Percentiles rank a stretch among this genome's conserved stretches.
phyloP scores from a whole-genome alignment of 2,329 filamentous ascomycete genomes.

The Aspergillus amoenus region DNA sequence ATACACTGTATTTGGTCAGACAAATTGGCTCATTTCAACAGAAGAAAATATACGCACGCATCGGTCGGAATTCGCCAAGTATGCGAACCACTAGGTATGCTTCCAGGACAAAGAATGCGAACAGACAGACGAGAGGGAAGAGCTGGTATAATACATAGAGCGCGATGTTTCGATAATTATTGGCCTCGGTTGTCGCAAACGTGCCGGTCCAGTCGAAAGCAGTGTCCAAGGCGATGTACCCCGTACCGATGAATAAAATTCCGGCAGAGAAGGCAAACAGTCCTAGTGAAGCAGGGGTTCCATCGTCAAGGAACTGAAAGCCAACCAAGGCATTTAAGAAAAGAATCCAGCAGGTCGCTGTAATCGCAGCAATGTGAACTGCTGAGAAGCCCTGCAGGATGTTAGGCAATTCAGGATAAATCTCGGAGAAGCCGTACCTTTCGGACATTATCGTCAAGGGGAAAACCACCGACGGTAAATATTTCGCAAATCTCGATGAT shows the following conservation, averaged over 20 bases:
- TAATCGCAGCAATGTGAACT: constrained; percentile 85
- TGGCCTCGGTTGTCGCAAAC: constrained; percentile 63
- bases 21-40: background rate
- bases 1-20: constrained; percentile 59
- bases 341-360: constrained; percentile 84
- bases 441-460: constrained; percentile 67
- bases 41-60: constrained; percentile 57
- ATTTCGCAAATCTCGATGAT: constrained; percentile 93
- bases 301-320: constrained; percentile 91
- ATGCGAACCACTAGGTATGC: constrained; percentile 78
- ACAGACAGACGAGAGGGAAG: constrained; percentile 82
- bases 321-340: constrained; percentile 90
- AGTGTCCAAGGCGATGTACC: constrained; percentile 94
- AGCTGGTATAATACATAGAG: constrained; percentile 95
- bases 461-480: constrained; percentile 89
- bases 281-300: constrained; percentile 77
- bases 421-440: constrained; percentile 53
- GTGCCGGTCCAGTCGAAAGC: constrained; percentile 80
- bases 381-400: constrained; percentile 73
- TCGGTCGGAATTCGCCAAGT: constrained; percentile 85
- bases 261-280: constrained; percentile 70
- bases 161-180: constrained; percentile 69
- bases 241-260: constrained; percentile 80
- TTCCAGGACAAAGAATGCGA: constrained; percentile 82
- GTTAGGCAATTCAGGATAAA: constrained; percentile 9